phyloP scores from a whole-genome alignment of 306 rosid genomes.

The Fragaria vesca region DNA sequence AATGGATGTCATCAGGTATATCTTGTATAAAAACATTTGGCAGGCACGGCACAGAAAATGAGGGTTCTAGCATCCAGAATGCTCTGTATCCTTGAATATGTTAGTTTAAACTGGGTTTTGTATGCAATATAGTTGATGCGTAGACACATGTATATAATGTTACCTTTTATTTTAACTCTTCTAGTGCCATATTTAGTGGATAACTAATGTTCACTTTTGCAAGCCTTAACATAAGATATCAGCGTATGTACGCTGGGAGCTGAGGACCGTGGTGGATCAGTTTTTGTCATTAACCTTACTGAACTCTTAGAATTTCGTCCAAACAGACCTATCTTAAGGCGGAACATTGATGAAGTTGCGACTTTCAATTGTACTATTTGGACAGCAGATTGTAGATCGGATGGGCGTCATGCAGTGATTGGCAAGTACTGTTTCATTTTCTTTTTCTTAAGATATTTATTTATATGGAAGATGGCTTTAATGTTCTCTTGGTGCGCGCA shows the following conservation, averaged over 20 bases:
- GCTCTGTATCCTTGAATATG: constrained; percentile 67
- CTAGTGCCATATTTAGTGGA: not conserved
- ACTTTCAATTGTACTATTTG: constrained; percentile 70
- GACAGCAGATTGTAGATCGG: constrained; percentile 70
- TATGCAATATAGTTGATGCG: not conserved
- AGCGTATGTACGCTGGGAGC: constrained; percentile 81
- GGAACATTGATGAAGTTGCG: constrained; percentile 50
- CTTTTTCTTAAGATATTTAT: constrained; percentile 6
- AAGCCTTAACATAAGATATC: constrained; percentile 49
- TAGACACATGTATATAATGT: not conserved
- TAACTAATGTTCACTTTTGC: constrained; percentile 18
- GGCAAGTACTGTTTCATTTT: constrained; percentile 47
- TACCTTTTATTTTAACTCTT: not conserved
- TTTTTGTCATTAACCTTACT: constrained; percentile 49
- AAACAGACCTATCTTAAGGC: constrained; percentile 37
- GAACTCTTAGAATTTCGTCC: constrained; percentile 56
- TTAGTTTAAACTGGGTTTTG: not conserved
- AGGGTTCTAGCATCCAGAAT: constrained; percentile 36
- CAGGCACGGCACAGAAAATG: constrained; percentile 32
- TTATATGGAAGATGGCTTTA: not conserved
- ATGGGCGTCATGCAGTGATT: constrained; percentile 55
- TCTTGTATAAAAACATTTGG: constrained; percentile 63
- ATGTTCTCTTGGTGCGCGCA: not conserved
- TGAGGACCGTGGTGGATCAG: constrained; percentile 63
- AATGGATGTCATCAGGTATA: constrained; percentile 52